phyloP scores from a whole-genome alignment of 805 yeast species.

The Cyberlindnera lachancei region DNA sequence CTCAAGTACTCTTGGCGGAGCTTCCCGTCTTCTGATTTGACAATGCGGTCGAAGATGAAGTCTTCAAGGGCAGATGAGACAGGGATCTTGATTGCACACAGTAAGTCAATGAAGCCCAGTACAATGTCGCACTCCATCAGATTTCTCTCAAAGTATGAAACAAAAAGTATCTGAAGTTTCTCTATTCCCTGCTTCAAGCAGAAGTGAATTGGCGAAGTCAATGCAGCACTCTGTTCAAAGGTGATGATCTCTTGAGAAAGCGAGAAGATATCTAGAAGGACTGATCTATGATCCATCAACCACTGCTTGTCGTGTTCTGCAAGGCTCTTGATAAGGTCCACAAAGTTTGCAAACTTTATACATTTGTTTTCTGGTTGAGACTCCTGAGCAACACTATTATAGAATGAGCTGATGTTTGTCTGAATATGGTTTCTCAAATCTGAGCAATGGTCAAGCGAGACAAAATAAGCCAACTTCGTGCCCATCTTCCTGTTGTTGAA shows the following conservation, averaged over 20 bases:
- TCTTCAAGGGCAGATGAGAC: slow-evolving; percentile 43
- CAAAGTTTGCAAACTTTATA: slow-evolving; percentile 62
- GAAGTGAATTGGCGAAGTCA: slow-evolving; percentile 56
- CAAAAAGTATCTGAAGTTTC: slow-evolving; percentile 47
- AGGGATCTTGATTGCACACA: slow-evolving; percentile 39
- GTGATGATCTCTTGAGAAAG: slow-evolving; percentile 36
- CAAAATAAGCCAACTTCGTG: slow-evolving; percentile 58
- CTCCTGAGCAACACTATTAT: slow-evolving; percentile 41
- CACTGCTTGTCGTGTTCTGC: slow-evolving; percentile 44
- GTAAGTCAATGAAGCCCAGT: slow-evolving; percentile 34
- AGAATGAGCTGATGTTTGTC: slow-evolving; percentile 41
- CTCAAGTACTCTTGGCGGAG: slow-evolving; percentile 44
- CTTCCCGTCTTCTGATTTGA: slow-evolving; percentile 39
- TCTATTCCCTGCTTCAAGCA: slow-evolving; percentile 65
- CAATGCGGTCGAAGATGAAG: slow-evolving; percentile 49
- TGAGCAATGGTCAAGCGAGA: slow-evolving; percentile 44
- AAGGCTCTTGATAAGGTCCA: slow-evolving; percentile 56
- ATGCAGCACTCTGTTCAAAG: slow-evolving; percentile 33
- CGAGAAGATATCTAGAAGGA: slow-evolving; percentile 35
- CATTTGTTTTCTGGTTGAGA: slow-evolving; percentile 45
- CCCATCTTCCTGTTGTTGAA: slow-evolving; percentile 58
- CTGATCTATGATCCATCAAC: slow-evolving; percentile 44
- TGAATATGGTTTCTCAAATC: slow-evolving; percentile 52
- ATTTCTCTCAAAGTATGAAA: slow-evolving; percentile 28
- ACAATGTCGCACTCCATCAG: slow-evolving; percentile 31